phyloP scores from a whole-genome alignment of 805 yeast genomes.

The Yamadazyma akitaensis region DNA sequence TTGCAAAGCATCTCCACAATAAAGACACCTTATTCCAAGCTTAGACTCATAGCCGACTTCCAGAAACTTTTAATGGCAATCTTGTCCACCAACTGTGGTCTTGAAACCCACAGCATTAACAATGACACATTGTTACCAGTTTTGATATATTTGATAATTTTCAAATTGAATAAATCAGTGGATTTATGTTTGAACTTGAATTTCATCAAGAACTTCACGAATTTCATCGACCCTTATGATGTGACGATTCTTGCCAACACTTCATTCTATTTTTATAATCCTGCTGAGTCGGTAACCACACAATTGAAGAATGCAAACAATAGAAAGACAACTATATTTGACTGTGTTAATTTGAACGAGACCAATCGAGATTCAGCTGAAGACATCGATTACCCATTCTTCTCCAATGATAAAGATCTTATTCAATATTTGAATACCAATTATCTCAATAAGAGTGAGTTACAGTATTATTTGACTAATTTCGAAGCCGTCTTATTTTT shows the following conservation, averaged over 20 bases:
- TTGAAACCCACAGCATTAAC: constrained; percentile 25
- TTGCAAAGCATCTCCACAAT: constrained; percentile 18
- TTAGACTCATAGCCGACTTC: constrained; percentile 25
- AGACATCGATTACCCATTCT: constrained; percentile 15
- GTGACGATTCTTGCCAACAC: constrained; percentile 10
- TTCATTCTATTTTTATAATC: constrained; percentile 20
- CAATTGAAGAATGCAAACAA: constrained; percentile 4
- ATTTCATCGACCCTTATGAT: constrained; percentile 30
- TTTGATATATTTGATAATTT: constrained; percentile 33
- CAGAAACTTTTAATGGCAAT: constrained; percentile 27
- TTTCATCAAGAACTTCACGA: constrained; percentile 35
- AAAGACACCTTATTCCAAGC: constrained; percentile 33
- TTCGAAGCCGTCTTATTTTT: constrained; percentile 40
- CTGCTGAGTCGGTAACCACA: constrained; percentile 11
- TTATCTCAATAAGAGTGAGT: constrained; percentile 37
- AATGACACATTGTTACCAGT: constrained; percentile 41
- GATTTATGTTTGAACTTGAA: constrained; percentile 36
- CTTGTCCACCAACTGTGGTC: constrained; percentile 16
- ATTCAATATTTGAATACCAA: constrained; percentile 23
- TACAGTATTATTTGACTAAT: constrained; percentile 38
- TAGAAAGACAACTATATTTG: constrained; percentile 23
- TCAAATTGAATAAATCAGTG: constrained; percentile 17
- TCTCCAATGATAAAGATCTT: constrained; percentile 28
- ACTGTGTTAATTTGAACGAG: constrained; percentile 26
- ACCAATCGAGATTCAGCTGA: neutral